phyloP scores from a whole-genome alignment of 2,329 filamentous ascomycete genomes.

The Xylaria multiplex region DNA sequence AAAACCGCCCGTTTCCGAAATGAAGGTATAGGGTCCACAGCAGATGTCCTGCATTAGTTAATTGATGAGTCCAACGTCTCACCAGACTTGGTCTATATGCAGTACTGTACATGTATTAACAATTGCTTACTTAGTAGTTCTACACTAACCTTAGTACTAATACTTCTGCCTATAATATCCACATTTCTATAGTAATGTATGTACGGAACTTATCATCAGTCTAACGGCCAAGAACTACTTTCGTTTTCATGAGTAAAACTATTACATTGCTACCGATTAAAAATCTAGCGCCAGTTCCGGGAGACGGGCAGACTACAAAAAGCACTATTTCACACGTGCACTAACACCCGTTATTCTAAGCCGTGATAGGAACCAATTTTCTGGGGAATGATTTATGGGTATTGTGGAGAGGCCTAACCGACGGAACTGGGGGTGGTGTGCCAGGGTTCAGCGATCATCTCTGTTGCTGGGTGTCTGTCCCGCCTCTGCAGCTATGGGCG shows the following conservation, averaged over 20 bases:
- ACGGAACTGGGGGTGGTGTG: constrained; percentile 33
- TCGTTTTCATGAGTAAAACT: constrained; percentile 5
- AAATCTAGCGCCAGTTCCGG: constrained; percentile 28
- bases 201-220: constrained; percentile 3
- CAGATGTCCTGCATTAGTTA: constrained; percentile 32
- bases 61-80: constrained; percentile 6
- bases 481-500: constrained; percentile 40
- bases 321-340: constrained; percentile 20
- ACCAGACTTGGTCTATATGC: constrained; percentile 5
- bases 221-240: constrained; percentile 17
- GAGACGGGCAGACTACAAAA: constrained; percentile 20
- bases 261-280: constrained; percentile 12
- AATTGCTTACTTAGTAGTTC: neutral
- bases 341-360: constrained; percentile 31
- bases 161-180: neutral
- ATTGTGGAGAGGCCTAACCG: constrained; percentile 31
- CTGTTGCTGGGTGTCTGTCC: constrained; percentile 38
- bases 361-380: constrained; percentile 37
- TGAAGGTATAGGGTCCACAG: constrained; percentile 32
- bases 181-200: neutral
- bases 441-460: constrained; percentile 45
- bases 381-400: constrained; percentile 35
- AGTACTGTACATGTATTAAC: neutral
- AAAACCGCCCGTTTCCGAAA: constrained; percentile 31
- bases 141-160: neutral